Base-by-base conservation (phyloP, 768 basidiomycete genomes). In the Pisolithus marmoratus region DNA sequence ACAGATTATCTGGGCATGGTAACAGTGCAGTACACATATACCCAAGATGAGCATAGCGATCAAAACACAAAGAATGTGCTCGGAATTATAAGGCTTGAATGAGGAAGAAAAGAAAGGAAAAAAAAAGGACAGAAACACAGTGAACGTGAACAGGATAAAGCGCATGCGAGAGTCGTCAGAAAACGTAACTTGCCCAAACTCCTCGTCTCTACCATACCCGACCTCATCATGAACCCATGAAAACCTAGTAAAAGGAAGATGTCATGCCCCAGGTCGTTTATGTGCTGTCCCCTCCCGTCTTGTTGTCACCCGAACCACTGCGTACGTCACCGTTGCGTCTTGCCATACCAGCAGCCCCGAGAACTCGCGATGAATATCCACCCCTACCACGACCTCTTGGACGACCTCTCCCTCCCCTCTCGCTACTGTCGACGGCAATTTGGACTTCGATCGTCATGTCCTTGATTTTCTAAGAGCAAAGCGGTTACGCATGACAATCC, bases 311-410 rank as follows among this genome's bases (percentile, higher is more conserved):
- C 5, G 66, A 45, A 5, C 63, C 60, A 40, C 66, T 26, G 31
- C 46, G 66, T 23, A 58, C 50, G 38, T 68, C 66, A 3, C 66
- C 66, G 19, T 68, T 70, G 7, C 67, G 66, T 51, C 64, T 67
- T 15, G 69, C 83, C 56, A 91, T 70, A 4, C 89, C 89, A 15
- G 86, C 88, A 8, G 83, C 82, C 4, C 82, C 79, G 49, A 90
- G 77, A 12, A 80, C 81, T 53, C 87, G 73, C 12, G 80, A 76
- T n/a, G 78, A 83, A 60, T 75, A 90, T 2, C 79, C 81, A 12
- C 77, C 70, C 6, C 73, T 60, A 19, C 75, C 74, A 2, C 78
- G 79, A 20, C 80, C 77, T 24, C 84, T 74, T 2, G 79, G 77
- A 3, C 85, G 76, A 15, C 81, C 74, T 20, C 81, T 72, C 15